Conservation (phyloP, 1,284 basidiomycete genomes). For the Rugosomyces carneus region DNA sequence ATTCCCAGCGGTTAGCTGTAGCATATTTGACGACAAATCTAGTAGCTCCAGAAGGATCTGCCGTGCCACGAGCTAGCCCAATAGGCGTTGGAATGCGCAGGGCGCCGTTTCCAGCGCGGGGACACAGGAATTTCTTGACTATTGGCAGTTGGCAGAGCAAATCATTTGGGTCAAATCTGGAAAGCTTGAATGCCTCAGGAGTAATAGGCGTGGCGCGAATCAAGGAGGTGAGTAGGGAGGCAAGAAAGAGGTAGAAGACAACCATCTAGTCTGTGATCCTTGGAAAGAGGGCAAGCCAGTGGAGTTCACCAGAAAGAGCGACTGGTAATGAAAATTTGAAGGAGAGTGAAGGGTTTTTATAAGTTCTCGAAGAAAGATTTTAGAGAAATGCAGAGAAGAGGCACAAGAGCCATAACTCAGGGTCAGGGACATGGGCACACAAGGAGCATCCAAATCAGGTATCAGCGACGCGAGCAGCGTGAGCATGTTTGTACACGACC, state of each 20-base stretch:
- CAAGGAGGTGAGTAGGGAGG: constrained; percentile 27
- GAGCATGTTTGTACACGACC: neutral
- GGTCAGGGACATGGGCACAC: neutral
- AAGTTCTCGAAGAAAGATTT: neutral
- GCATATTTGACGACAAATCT: constrained; percentile 62
- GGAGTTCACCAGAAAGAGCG: constrained; percentile 16
- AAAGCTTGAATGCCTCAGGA: constrained; percentile 13
- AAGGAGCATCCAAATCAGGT: neutral
- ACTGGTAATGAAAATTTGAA: constrained; percentile 12
- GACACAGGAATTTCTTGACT: constrained; percentile 35
- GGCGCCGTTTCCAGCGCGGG: constrained; percentile 26
- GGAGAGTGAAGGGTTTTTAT: neutral
- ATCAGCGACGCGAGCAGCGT: neutral
- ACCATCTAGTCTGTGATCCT: constrained; percentile 26
- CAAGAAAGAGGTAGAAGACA: constrained; percentile 28
- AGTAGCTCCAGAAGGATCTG: constrained; percentile 40
- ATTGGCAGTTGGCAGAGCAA: constrained; percentile 40
- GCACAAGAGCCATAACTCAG: neutral
- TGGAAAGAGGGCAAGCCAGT: constrained; percentile 13
- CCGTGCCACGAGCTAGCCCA: constrained; percentile 49
- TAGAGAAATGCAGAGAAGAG: neutral
- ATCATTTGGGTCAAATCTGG: neutral
- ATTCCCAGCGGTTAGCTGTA: constrained; percentile 51
- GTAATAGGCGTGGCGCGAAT: constrained; percentile 28
- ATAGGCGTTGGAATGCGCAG: constrained; percentile 40